Base-by-base conservation (phyloP, 2,329 filamentous ascomycete species). In the Apiospora saccharicola region DNA sequence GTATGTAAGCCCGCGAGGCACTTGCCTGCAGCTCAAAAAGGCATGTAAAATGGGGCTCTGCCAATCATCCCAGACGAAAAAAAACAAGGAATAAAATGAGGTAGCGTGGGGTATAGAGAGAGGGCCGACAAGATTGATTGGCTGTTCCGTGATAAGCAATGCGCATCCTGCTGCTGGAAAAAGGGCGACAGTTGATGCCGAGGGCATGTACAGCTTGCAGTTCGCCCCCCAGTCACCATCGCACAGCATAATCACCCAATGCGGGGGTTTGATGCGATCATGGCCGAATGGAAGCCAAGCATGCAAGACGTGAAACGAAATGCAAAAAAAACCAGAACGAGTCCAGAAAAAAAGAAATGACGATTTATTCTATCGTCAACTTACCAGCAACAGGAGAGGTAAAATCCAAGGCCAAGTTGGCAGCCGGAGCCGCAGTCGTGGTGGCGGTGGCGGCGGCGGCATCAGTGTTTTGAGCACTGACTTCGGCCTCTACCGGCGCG, bases 1-100 rank as follows among this genome's bases (percentile, higher is more conserved):
- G 76, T 78, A 76, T 46, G 67, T 37, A 69, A 64, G 53, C 53
- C 53, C 30, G 53, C 53, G 30, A 53, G 68, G 68, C 68, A 70
- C 68, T 68, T 68, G 67, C 67, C 67, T 49, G 43, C 24, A 46
- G 67, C 26, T 24, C 67, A 19, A 30, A 47, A 34, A 8, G 43
- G 34, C 24, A 47, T 49, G 46, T 47, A 37, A 68, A 49, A 30
- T 64, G 43, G 24, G 67, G 16, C 43, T 49, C 67, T 34, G 68
- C 68, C 68, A 53, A 70, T 57, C 30, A 57, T 37, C 53, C 30
- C 30, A n/a, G 30, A 16, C 30, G 19, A 57, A 34, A 34, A 34
- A 16, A 57, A 57, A n/a, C 30, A 64, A 64, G 30, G 30, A 64
- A 41, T 64, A n/a, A 44, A 68, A 26, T 19, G 26, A 44, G 41